Evolutionary conservation across 2,329 filamentous ascomycete species (phyloP), one percentile per base, ranked within the genome.

Genomic region (Phymatotrichopsis omnivora): DNA sequence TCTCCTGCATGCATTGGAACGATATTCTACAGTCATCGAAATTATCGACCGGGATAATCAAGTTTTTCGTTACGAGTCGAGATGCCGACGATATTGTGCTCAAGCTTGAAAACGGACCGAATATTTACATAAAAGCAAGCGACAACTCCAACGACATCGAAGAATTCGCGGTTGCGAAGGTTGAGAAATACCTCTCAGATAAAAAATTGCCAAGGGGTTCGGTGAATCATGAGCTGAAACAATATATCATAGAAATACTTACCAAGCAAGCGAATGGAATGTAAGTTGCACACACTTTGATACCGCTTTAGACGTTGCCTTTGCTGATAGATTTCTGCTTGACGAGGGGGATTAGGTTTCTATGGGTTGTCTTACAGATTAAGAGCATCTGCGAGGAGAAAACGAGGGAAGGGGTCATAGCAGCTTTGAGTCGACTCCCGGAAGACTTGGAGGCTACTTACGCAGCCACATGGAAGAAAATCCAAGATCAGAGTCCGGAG

Each of bases 21-120:
- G 28, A 42, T 5, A 42, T 51, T 11, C 27, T 23, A 2, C 5
- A 11, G 20, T 33, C 37, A 49, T n/a, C n/a, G n/a, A n/a, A n/a
- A 37, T 24, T 22, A 14, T 28, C 31, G 7, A 37, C 47, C 2
- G 57, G 53, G 1, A 56, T 58, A 6, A 28, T 51, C 39, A 48
- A 44, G 28, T 38, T 40, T 20, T 51, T 51, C 10, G 48, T 45
- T 14, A 51, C 45, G 4, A 48, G 42, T 14, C 38, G 45, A 29
- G 45, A 42, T 3, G 48, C 48, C 16, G 24, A n/a, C 5, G 48
- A 51, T n/a, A 32, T 51, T 24, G 28, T 42, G 7, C 31, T 17
- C 22, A 38, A 35, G 2, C 24, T 51, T 5, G 20, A 30, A 11
- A 38, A n/a, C 3, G 39, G 29, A 17, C 39, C 48, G 12, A 48